These are phyloP conservation scores for Salix viminalis DNA, from an alignment of 345 rosid species.

Conservation along the genomic window DNA sequence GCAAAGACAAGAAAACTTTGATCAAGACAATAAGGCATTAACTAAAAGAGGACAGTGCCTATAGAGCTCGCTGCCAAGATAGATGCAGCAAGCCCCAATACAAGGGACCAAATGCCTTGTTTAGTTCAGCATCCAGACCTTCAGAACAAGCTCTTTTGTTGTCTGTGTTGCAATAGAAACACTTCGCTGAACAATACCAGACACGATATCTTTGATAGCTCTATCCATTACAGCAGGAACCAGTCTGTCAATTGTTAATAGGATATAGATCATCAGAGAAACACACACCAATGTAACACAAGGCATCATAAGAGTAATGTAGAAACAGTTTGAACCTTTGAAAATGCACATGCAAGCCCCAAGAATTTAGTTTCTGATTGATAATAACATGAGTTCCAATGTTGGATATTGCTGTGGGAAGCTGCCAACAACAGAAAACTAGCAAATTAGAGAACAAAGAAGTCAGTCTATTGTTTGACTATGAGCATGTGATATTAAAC, in stretches of 20 bases:
- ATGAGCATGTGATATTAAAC: background rate
- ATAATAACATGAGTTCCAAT: conserved; percentile 77
- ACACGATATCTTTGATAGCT: conserved; percentile 89
- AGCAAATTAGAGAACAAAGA: conserved; percentile 14
- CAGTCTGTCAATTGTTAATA: conserved; percentile 42
- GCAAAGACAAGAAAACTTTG: background rate
- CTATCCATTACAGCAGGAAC: conserved; percentile 92
- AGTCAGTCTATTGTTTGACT: background rate
- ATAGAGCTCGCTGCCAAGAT: background rate
- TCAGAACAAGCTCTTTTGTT: conserved; percentile 92
- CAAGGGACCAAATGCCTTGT: background rate
- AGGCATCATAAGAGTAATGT: conserved; percentile 2
- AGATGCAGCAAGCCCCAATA: conserved; percentile 4
- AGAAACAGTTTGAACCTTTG: conserved; percentile 60
- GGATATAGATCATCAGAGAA: background rate
- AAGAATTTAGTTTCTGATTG: conserved; percentile 65
- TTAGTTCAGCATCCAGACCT: conserved; percentile 47
- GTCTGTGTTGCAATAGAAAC: conserved; percentile 98
- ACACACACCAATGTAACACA: background rate
- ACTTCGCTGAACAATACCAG: conserved; percentile 92
- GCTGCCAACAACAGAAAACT: conserved; percentile 39
- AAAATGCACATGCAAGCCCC: conserved; percentile 78
- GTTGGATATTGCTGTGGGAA: conserved; percentile 67
- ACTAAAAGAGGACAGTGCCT: background rate
- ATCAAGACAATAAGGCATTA: background rate